phyloP scores from a whole-genome alignment of 495 filamentous ascomycete species.

The Aspergillus incahuasiensis region DNA sequence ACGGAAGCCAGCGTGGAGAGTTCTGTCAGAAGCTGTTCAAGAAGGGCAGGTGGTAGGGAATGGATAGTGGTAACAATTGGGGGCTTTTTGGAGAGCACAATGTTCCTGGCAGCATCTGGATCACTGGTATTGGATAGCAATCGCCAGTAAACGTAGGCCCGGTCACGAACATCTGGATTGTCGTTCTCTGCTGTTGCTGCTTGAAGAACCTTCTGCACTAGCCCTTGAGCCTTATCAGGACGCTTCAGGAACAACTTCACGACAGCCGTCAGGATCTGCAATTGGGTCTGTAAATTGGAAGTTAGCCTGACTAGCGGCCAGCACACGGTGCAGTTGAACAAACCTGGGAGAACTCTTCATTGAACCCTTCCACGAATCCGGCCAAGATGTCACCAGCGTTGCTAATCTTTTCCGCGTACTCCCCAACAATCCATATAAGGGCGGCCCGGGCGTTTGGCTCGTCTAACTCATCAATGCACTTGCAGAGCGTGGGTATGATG shows the following conservation, averaged over 20 bases:
- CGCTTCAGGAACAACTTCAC: constrained; percentile 98
- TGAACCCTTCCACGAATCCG: constrained; percentile 86
- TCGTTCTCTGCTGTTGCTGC: constrained; percentile 90
- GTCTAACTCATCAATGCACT: constrained; percentile 95
- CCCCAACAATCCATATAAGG: constrained; percentile 97
- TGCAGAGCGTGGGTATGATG: constrained; percentile 92
- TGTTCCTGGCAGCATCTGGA: constrained; percentile 76
- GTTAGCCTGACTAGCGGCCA: background rate
- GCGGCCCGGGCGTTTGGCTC: constrained; percentile 89
- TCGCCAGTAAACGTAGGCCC: constrained; percentile 98
- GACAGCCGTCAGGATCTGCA: constrained; percentile 93
- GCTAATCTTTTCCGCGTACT: constrained; percentile 98
- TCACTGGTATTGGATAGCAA: constrained; percentile 81
- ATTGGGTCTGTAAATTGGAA: constrained; percentile 59
- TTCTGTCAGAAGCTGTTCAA: constrained; percentile 82
- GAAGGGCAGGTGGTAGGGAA: constrained; percentile 73
- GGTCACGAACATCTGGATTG: constrained; percentile 93
- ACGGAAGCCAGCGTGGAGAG: constrained; percentile 96
- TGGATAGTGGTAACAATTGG: constrained; percentile 90
- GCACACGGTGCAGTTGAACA: constrained; percentile 12
- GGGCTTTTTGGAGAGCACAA: constrained; percentile 91
- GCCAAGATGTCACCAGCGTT: constrained; percentile 88
- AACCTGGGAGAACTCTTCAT: constrained; percentile 85
- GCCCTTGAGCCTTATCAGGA: constrained; percentile 83
- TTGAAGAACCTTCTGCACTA: constrained; percentile 92